A percentile compares a stretch with the other conserved stretches of the same genome.
Conservation (phyloP, 768 basidiomycete genomes). For the Leucogyrophana mollusca region DNA sequence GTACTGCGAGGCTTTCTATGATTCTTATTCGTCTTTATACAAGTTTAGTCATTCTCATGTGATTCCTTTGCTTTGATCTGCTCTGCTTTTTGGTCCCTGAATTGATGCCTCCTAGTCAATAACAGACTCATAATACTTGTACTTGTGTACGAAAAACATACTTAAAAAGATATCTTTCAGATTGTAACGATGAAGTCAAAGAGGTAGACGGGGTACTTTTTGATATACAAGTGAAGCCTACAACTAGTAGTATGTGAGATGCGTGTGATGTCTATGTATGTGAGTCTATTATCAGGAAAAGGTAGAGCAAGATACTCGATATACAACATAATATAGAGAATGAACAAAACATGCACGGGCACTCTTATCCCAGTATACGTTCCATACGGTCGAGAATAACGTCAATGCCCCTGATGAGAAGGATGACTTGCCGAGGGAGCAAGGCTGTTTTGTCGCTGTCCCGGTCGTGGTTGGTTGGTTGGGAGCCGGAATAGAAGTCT, state of each 20-base stretch:
- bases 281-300: too few species aligned
- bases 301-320: too few species aligned
- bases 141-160: too few species aligned
- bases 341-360: not conserved
- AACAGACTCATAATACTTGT: too few species aligned
- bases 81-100: conserved; percentile 6
- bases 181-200: too few species aligned
- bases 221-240: too few species aligned
- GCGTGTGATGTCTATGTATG: too few species aligned
- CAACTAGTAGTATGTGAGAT: too few species aligned
- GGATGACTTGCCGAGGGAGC: conserved; percentile 56
- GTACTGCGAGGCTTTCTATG: conserved; percentile 14
- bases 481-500: conserved; percentile 7
- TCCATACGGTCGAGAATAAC: conserved; percentile 68
- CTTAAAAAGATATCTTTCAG: too few species aligned
- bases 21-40: conserved; percentile 36
- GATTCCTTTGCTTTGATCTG: conserved; percentile 8
- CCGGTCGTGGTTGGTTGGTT: conserved; percentile 16
- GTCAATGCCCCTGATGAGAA: conserved; percentile 62
- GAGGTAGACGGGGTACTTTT: too few species aligned
- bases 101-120: too few species aligned
- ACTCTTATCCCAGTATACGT: conserved; percentile 38
- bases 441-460: conserved; percentile 29
- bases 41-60: not conserved
- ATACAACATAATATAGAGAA: too few species aligned